A percentile compares a stretch with the other conserved stretches of the same genome.
phyloP scores from a whole-genome alignment of 78 protist genomes.

The Protostelium mycophagum region DNA sequence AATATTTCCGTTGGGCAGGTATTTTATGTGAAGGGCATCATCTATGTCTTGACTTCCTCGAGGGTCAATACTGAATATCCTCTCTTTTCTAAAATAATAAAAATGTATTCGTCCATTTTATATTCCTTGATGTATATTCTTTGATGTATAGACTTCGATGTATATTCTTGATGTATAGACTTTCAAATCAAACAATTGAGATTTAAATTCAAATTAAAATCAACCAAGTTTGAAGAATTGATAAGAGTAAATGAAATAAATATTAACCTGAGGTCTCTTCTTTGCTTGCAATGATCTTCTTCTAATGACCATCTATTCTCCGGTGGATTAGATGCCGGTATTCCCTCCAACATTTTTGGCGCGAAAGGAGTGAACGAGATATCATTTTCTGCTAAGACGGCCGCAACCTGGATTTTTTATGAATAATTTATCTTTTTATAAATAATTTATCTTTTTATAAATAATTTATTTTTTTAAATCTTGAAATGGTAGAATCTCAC shows the following conservation, averaged over 20 bases:
- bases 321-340: background rate
- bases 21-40: slow-evolving; percentile 87
- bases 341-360: background rate
- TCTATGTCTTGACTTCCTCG: slow-evolving; percentile 96
- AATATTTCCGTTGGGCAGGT: slow-evolving; percentile 20
- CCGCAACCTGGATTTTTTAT: background rate
- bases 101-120: too few relatives aligned
- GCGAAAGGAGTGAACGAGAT: slow-evolving; percentile 31
- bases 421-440: slow-evolving; percentile 82
- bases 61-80: slow-evolving; percentile 71
- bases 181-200: too few relatives aligned
- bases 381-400: slow-evolving; percentile 23
- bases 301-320: background rate
- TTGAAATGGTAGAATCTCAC: slow-evolving; percentile 29
- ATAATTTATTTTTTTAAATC: background rate
- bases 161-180: too few relatives aligned
- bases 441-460: too few relatives aligned
- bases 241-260: too few relatives aligned
- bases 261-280: background rate
- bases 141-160: too few relatives aligned
- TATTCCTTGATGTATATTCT: too few relatives aligned
- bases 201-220: too few relatives aligned
- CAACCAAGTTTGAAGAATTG: too few relatives aligned
- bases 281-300: background rate
- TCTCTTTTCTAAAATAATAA: background rate